Evolutionary conservation across 2,329 filamentous ascomycete genomes (phyloP).

Genomic region (Ophiostoma quercus): DNA sequence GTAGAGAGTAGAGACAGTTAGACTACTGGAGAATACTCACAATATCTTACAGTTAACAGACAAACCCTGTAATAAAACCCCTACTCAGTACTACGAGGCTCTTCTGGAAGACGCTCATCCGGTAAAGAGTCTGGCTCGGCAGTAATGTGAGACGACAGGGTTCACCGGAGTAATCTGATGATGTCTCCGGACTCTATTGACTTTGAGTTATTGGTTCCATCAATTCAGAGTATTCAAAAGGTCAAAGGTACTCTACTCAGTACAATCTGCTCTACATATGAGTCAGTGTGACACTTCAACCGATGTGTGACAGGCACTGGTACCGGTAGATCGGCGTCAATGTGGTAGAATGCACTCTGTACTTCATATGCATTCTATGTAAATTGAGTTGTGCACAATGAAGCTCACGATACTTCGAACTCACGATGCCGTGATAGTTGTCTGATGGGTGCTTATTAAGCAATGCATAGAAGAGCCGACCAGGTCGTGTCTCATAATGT

Average conservation of each 20-base stretch:
- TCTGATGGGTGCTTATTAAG: not conserved
- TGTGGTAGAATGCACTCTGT: too few species aligned
- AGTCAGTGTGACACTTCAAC: conserved; percentile 4
- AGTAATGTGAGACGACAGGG: conserved; percentile 3
- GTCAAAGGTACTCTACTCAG: too few species aligned
- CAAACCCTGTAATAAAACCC: too few species aligned
- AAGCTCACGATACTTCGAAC: too few species aligned
- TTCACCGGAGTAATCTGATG: not conserved
- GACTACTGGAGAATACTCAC: too few species aligned
- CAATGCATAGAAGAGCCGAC: not conserved
- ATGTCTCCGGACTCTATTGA: too few species aligned
- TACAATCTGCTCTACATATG: not conserved
- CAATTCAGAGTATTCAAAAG: too few species aligned
- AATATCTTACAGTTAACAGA: too few species aligned
- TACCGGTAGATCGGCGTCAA: not conserved
- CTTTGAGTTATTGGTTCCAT: too few species aligned
- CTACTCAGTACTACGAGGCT: not conserved
- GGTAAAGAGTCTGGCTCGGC: not conserved
- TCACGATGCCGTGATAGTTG: not conserved
- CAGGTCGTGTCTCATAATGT: not conserved
- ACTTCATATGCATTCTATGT: too few species aligned
- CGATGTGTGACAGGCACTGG: not conserved
- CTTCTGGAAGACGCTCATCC: not conserved
- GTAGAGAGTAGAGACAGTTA: too few species aligned
- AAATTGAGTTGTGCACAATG: too few species aligned